Percentiles rank a stretch among this genome's conserved stretches.
Conservation (phyloP, 1,284 basidiomycete species). For the Amylostereum chailletii region DNA sequence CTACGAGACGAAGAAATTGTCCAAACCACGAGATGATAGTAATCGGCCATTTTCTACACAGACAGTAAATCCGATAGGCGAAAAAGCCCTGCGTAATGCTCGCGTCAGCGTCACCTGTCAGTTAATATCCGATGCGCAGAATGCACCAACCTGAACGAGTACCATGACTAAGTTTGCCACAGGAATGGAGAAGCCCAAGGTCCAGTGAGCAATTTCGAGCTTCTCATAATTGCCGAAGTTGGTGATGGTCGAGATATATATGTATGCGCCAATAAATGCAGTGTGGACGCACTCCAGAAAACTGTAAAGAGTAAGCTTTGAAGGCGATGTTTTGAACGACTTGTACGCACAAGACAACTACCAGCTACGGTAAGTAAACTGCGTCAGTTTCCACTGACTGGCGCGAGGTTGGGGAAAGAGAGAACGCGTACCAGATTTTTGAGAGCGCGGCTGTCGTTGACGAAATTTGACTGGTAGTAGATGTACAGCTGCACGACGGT, state of each 20-base stretch:
- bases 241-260: not conserved
- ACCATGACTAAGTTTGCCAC: not conserved
- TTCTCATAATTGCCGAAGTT: too few relatives aligned
- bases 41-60: not conserved
- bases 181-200: not conserved
- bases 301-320: not conserved
- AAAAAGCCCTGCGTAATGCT: not conserved
- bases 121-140: not conserved
- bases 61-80: not conserved
- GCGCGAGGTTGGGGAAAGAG: too few relatives aligned
- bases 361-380: too few relatives aligned
- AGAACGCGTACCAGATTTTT: not conserved
- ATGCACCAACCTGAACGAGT: not conserved
- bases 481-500: constrained; percentile 1
- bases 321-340: too few relatives aligned
- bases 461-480: constrained; percentile 2
- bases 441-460: not conserved
- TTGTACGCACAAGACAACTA: too few relatives aligned
- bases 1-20: not conserved
- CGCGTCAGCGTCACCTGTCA: not conserved
- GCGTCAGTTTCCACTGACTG: too few relatives aligned
- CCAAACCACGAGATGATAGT: constrained; percentile 1
- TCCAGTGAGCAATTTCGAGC: not conserved
- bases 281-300: not conserved
- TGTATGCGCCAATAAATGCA: not conserved